Evolutionary conservation across 2,329 filamentous ascomycete genomes (phyloP), one percentile per base, ranked within the genome.

Genomic region (Monosporascus sp.): DNA sequence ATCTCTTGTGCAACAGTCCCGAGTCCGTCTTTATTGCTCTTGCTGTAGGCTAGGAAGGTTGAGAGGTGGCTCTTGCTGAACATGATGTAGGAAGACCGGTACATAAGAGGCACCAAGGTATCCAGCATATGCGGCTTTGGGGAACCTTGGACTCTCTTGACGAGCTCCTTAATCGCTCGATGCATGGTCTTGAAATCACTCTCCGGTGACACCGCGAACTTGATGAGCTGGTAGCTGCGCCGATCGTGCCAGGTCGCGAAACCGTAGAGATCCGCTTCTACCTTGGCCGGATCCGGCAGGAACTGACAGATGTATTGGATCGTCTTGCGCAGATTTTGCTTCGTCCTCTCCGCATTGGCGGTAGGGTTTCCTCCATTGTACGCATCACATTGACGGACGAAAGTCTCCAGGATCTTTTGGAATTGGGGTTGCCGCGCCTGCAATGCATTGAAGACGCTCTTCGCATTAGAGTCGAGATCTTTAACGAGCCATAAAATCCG

Each of bases 41-140:
- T 87, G 11, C 92, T 91, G 64, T 87, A 89, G 54, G 91, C 87
- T 76, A 97, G 89, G 58, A 97, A 93, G 0, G 90, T 86, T 3
- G 92, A 85, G 19, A 99, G 85, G 67, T 99, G 92, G 67, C 93
- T 97, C 65, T 89, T 86, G 73, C 97, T 99, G 74, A 95, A 97
- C 60, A 96, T 82, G 58, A 99, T 79, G 54, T 90, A 86, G 37
- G 90, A 88, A 52, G 87, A 87, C 44, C 91, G 85, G 67, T 96
- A 96, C 5, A 97, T 75, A 17, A 99, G 77, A 5, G 91, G 88
- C 6, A 87, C 82, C 26, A 99, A 69, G 0, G 91, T 95, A 37
- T 96, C 90, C 3, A 95, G 74, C 47, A 94, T 78, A 27, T 77
- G 75, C n/a, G 82, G 71, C 51, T 80, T 79, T 46, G 86, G 77